A percentile compares a stretch with the other conserved stretches of the same genome.
These are phyloP conservation scores for Beauveria bassiana DNA, from an alignment of 2,329 filamentous ascomycete species.

Conservation along the genomic window DNA sequence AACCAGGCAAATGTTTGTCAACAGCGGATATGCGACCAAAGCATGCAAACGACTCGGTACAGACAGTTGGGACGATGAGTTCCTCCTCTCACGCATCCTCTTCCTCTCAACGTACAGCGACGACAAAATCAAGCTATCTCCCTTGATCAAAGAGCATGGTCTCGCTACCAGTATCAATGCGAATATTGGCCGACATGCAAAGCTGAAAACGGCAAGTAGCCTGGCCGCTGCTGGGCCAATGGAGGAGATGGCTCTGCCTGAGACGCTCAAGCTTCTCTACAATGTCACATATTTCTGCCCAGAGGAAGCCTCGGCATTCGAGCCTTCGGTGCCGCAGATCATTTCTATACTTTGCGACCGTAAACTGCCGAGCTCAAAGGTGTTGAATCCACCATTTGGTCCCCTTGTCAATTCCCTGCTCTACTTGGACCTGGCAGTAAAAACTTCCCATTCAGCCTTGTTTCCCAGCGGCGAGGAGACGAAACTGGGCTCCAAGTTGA, in stretches of 20 bases:
- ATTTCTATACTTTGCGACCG: conserved; percentile 59
- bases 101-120: conserved; percentile 41
- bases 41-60: conserved; percentile 65
- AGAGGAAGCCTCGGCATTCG: conserved; percentile 54
- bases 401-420: conserved; percentile 73
- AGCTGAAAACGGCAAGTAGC: conserved; percentile 25
- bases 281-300: conserved; percentile 74
- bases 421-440: conserved; percentile 62
- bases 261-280: conserved; percentile 83
- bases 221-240: conserved; percentile 43
- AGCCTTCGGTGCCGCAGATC: conserved; percentile 59
- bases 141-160: conserved; percentile 35
- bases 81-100: conserved; percentile 50
- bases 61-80: conserved; percentile 76
- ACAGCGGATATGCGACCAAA: conserved; percentile 47
- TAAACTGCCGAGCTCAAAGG: conserved; percentile 50
- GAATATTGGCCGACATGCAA: conserved; percentile 64
- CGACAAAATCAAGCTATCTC: conserved; percentile 39
- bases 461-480: conserved; percentile 59
- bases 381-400: conserved; percentile 65
- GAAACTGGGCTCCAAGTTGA: conserved; percentile 54
- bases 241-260: conserved; percentile 71
- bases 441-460: conserved; percentile 45
- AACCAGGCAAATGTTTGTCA: conserved; percentile 36
- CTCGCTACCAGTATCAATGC: conserved; percentile 52